These are phyloP conservation scores for Trichocomaceae sp. DNA, from an alignment of 2,329 filamentous ascomycete species.

Conservation along the genomic window DNA sequence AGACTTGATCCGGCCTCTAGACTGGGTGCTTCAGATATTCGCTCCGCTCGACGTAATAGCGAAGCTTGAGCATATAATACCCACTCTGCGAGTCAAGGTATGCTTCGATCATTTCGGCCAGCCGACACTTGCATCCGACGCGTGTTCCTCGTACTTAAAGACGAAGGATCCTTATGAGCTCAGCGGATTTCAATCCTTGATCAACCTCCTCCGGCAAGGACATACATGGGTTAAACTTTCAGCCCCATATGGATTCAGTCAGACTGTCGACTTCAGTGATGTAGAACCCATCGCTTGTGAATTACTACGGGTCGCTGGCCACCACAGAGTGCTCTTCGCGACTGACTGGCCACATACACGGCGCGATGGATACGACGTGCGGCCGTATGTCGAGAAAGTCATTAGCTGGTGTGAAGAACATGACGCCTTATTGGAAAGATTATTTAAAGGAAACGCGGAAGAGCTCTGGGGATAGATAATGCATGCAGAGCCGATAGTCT, in stretches of 20 bases:
- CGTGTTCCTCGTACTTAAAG: neutral
- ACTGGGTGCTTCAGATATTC: slow-evolving; percentile 56
- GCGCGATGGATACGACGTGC: slow-evolving; percentile 52
- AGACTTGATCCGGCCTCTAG: slow-evolving; percentile 42
- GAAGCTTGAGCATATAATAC: slow-evolving; percentile 45
- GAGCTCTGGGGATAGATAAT: slow-evolving; percentile 37
- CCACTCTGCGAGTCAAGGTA: slow-evolving; percentile 45
- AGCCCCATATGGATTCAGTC: slow-evolving; percentile 49
- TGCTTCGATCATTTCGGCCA: slow-evolving; percentile 57
- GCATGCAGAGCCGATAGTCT: slow-evolving; percentile 7
- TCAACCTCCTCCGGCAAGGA: slow-evolving; percentile 42
- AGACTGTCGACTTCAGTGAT: slow-evolving; percentile 39
- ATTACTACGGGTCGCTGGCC: slow-evolving; percentile 39
- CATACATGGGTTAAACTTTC: slow-evolving; percentile 54
- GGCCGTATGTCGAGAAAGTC: slow-evolving; percentile 49
- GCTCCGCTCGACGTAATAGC: slow-evolving; percentile 47
- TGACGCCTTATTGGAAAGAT: slow-evolving; percentile 39
- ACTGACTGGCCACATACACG: slow-evolving; percentile 61
- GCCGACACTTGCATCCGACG: slow-evolving; percentile 32
- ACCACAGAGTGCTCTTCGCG: slow-evolving; percentile 49
- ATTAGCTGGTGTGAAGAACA: slow-evolving; percentile 48
- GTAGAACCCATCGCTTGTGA: slow-evolving; percentile 46
- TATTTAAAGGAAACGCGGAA: slow-evolving; percentile 53
- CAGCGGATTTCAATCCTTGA: slow-evolving; percentile 45
- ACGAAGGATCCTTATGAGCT: slow-evolving; percentile 39